Evolutionary conservation across 2,329 filamentous ascomycete genomes (phyloP).

Genomic region (Berkeleyomyces basicola): DNA sequence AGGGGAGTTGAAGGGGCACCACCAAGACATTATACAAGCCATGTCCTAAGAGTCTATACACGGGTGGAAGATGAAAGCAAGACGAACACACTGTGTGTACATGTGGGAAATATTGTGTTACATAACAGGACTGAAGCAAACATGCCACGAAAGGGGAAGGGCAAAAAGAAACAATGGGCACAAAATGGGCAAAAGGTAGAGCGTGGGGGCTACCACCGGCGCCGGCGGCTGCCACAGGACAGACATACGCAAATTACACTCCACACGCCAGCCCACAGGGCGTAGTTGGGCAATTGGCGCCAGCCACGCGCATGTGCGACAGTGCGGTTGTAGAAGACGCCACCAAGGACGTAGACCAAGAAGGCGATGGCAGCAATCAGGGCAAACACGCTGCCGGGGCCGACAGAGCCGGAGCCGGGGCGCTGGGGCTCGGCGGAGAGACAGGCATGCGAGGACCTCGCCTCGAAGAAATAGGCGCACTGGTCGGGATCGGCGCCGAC

Average conservation of each 20-base stretch:
- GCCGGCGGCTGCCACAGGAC: conserved; percentile 9
- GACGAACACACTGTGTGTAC: neutral
- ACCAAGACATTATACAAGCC: no score
- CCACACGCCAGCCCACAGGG: conserved; percentile 75
- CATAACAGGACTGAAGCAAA: neutral
- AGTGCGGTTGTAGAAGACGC: conserved; percentile 87
- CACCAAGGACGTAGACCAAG: conserved; percentile 77
- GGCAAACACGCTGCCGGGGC: conserved; percentile 65
- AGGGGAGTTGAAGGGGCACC: neutral
- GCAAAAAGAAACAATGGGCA: neutral
- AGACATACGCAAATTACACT: conserved; percentile 13
- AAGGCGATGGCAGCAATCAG: conserved; percentile 67
- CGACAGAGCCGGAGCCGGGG: conserved; percentile 42
- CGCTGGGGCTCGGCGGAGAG: conserved; percentile 50
- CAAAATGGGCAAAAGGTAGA: neutral
- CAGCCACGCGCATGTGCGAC: conserved; percentile 89
- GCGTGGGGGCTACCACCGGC: conserved; percentile 8
- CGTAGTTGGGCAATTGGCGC: conserved; percentile 90
- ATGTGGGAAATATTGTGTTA: neutral
- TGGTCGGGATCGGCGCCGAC: conserved; percentile 71
- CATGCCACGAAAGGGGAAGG: neutral
- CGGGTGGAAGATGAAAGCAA: neutral
- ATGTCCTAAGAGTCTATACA: no score
- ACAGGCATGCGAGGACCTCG: conserved; percentile 72
- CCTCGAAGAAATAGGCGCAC: conserved; percentile 92